Conservation (phyloP, 371 early-diverging fungal species). For the Actinomucor elegans region DNA sequence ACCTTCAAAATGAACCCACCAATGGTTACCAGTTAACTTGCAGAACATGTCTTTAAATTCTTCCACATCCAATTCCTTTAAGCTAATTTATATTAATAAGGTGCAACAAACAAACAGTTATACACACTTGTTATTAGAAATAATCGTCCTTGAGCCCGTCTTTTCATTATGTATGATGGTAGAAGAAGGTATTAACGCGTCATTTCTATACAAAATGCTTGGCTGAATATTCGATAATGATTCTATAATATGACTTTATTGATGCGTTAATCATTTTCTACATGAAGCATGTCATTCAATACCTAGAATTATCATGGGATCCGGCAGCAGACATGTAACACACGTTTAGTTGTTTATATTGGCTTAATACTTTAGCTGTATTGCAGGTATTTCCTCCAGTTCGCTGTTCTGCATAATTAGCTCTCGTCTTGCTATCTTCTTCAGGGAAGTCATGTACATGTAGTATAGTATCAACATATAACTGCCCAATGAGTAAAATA, state of each 20-base stretch:
- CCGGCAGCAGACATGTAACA: slow-evolving; percentile 55
- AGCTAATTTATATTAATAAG: too few species aligned
- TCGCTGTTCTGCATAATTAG: slow-evolving; percentile 51
- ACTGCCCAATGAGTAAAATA: slow-evolving; percentile 47
- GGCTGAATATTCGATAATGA: background rate
- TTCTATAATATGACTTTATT: slow-evolving; percentile 8
- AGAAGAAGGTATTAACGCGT: slow-evolving; percentile 49
- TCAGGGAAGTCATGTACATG: slow-evolving; percentile 50
- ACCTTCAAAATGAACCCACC: slow-evolving; percentile 72
- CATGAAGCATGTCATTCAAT: background rate
- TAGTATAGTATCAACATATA: slow-evolving; percentile 55
- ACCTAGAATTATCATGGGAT: slow-evolving; percentile 45
- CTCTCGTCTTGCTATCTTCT: slow-evolving; percentile 63
- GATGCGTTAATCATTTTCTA: background rate
- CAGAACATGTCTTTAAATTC: slow-evolving; percentile 39
- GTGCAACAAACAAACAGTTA: slow-evolving; percentile 4
- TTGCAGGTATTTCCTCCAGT: slow-evolving; percentile 74
- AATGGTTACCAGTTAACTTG: slow-evolving; percentile 1
- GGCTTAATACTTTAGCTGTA: slow-evolving; percentile 55
- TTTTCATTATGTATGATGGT: slow-evolving; percentile 58
- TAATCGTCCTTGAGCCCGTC: slow-evolving; percentile 62
- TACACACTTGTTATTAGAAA: slow-evolving; percentile 55
- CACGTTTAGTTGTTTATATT: slow-evolving; percentile 30
- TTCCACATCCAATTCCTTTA: too few species aligned
- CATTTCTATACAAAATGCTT: slow-evolving; percentile 2